These are phyloP conservation scores for Filobasidium wieringae DNA, from an alignment of 768 basidiomycete genomes.

Conservation along the genomic window DNA sequence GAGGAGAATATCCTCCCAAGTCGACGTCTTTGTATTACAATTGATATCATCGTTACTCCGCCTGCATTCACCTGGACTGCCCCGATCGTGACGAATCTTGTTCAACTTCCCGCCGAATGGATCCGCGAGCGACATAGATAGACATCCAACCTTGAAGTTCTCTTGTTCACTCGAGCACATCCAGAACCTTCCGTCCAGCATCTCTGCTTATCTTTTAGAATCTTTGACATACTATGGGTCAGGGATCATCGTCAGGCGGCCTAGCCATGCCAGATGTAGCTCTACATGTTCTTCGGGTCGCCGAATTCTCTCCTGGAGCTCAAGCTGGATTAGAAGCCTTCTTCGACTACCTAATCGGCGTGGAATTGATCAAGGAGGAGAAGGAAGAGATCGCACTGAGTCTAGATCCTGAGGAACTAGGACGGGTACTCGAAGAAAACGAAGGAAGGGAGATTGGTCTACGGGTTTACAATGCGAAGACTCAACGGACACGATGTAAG, in stretches of 20 bases:
- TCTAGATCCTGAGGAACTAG: constrained; percentile 22
- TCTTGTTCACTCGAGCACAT: no score
- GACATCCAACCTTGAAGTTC: no score
- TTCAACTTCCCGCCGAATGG: no score
- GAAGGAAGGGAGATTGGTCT: constrained; percentile 29
- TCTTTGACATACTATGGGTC: constrained; percentile 35
- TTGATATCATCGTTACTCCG: no score
- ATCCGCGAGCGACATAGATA: no score
- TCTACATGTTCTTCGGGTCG: constrained; percentile 78
- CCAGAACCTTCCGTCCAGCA: no score
- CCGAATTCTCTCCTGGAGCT: constrained; percentile 76
- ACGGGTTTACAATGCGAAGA: constrained; percentile 36
- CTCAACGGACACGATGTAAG: constrained; percentile 34
- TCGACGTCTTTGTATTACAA: no score
- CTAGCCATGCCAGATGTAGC: constrained; percentile 26
- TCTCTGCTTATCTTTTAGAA: no score
- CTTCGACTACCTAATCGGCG: constrained; percentile 93
- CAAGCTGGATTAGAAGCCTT: constrained; percentile 75
- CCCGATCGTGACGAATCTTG: no score
- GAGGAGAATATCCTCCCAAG: no score
- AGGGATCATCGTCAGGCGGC: constrained; percentile 27
- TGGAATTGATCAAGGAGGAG: constrained; percentile 42
- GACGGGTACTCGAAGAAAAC: constrained; percentile 28
- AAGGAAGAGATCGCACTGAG: constrained; percentile 12
- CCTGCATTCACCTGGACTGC: no score